Percentiles rank a stretch among this genome's conserved stretches.
Evolutionary conservation across 192 early-diverging fungal species (phyloP).

Genomic region (Podila epigama): DNA sequence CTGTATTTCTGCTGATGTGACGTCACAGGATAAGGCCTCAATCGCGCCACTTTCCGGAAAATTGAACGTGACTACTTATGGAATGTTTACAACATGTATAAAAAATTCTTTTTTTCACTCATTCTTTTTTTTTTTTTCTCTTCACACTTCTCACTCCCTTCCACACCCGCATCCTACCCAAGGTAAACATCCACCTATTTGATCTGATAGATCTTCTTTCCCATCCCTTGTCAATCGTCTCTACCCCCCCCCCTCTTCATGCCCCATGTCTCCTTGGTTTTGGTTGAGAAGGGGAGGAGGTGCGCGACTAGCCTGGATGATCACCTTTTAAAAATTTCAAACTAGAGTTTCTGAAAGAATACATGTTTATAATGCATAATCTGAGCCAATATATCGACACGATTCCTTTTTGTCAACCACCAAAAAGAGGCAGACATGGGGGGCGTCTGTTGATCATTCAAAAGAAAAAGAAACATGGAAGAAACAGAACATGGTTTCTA

Average conservation of each 20-base stretch:
- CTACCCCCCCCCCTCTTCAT: background rate
- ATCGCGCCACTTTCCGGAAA: background rate
- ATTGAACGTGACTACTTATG: background rate
- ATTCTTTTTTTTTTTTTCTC: background rate
- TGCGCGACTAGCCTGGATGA: conserved; percentile 41
- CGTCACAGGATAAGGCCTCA: no score
- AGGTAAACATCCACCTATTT: conserved; percentile 2
- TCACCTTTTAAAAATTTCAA: conserved; percentile 57
- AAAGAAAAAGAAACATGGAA: background rate
- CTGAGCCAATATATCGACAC: conserved; percentile 31
- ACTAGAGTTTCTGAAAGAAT: conserved; percentile 66
- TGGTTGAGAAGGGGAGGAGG: no score
- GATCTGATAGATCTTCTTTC: background rate
- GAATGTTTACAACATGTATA: background rate
- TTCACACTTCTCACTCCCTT: no score
- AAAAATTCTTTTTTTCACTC: background rate
- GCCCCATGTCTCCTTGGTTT: background rate
- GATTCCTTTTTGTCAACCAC: background rate
- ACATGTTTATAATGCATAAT: conserved; percentile 57
- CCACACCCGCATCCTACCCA: background rate
- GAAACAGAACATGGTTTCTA: background rate
- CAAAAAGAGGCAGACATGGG: no score
- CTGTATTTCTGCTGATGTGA: no score
- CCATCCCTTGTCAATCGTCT: no score
- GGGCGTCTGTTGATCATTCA: no score